Conservation (phyloP, 208 protist species). For the Naegleria fowleri region DNA sequence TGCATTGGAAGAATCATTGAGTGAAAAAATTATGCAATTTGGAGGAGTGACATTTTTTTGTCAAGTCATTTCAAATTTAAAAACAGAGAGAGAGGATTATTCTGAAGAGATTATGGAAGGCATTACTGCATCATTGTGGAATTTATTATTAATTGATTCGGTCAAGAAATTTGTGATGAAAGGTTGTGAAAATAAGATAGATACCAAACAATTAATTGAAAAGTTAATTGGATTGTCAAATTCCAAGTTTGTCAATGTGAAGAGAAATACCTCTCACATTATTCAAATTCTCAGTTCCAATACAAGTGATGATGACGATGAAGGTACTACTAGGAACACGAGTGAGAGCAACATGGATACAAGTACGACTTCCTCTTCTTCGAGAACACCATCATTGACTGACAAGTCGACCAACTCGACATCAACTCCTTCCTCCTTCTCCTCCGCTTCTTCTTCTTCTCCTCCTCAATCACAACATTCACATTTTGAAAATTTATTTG, state of each 20-base stretch:
- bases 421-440: no score
- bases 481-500: background rate
- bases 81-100: background rate
- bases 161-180: background rate
- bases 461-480: background rate
- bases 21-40: background rate
- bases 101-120: background rate
- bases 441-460: no score
- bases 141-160: background rate
- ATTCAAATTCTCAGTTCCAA: background rate
- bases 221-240: background rate
- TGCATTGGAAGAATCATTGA: background rate
- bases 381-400: no score
- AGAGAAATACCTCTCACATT: background rate
- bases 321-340: background rate
- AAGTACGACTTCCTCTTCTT: no score
- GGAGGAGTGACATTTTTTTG: background rate
- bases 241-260: background rate
- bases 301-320: background rate
- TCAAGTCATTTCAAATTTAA: background rate
- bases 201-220: background rate
- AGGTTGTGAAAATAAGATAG: background rate
- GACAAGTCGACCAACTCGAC: no score
- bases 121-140: background rate
- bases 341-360: no score